phyloP scores from a whole-genome alignment of 805 yeast species.

The Aciculoconidium aculeatum region DNA sequence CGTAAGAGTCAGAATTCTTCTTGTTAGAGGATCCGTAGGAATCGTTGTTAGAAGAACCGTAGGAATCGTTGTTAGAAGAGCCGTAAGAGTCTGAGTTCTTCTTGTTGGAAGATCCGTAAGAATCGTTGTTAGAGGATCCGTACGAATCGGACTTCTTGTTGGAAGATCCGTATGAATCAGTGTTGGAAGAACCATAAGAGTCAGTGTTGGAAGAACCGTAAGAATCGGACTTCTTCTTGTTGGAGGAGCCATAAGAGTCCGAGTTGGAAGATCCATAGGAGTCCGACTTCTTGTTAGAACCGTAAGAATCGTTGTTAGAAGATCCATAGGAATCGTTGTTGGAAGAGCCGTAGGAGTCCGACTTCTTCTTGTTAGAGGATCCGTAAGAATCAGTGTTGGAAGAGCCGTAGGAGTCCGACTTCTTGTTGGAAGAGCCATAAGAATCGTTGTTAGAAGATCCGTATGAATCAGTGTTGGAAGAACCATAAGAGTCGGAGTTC shows the following conservation, averaged over 20 bases:
- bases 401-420: constrained; percentile 13
- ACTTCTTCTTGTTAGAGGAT: constrained; percentile 12
- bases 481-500: constrained; percentile 15
- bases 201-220: constrained; percentile 17
- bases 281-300: constrained; percentile 12
- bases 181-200: constrained; percentile 15
- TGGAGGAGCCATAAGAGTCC: constrained; percentile 17
- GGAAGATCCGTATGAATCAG: constrained; percentile 17
- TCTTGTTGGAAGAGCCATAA: constrained; percentile 13
- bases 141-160: constrained; percentile 7
- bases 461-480: constrained; percentile 16
- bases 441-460: constrained; percentile 15
- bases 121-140: constrained; percentile 9
- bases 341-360: constrained; percentile 24
- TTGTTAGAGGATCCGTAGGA: constrained; percentile 17
- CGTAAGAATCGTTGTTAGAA: constrained; percentile 16
- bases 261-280: constrained; percentile 15
- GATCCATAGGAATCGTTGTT: constrained; percentile 11
- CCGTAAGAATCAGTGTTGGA: constrained; percentile 16
- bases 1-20: constrained; percentile 10
- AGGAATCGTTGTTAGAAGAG: constrained; percentile 8
- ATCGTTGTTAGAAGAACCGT: constrained; percentile 12
- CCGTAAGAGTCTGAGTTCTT: constrained; percentile 9
- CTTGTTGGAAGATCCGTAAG: constrained; percentile 12
- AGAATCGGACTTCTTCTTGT: constrained; percentile 11